Evolutionary conservation across 2,329 filamentous ascomycete species (phyloP), one percentile per base, ranked within the genome.

Genomic region (Ophiobolus disseminans): DNA sequence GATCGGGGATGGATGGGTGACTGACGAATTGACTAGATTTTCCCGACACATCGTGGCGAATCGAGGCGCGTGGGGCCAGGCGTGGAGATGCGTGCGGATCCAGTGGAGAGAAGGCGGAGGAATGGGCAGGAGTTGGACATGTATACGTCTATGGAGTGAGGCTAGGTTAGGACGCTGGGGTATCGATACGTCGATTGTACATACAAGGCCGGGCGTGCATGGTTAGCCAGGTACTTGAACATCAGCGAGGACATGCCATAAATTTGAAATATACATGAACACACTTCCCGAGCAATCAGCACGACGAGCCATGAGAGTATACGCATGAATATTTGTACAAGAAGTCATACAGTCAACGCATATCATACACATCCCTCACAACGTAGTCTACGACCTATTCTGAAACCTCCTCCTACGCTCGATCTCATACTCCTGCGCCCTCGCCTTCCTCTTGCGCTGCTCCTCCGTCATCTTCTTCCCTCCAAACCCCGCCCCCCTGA

Each of bases 11-110:
- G 10, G 23, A n/a, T 45, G 11, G 21, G 16, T 41, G 32, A 35
- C 17, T 43, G 40, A 11, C 17, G 6, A 11, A 23, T 19, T 25
- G 14, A 11, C 19, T 31, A 85, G 83, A 76, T 86, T 46, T 85
- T 86, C 62, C 82, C 83, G 14, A 70, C 72, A 14, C 75, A 89
- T 67, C 82, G 90, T 68, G 40, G 36, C n/a, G 61, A 60, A 65
- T 77, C 81, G 38, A 83, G 88, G 53, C 74, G 88, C 23, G 82
- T 92, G 42, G 91, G 91, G 0, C 90, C 91, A 3, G 91, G 92
- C 10, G 85, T 97, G 55, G 91, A 96, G 73, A 81, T 92, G 57
- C 81, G 86, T 64, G 85, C 92, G 45, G 82, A 86, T 66, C 82
- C 85, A 34, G 76, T 82, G 50, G 80, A 80, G 69, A 76, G 80